Base-by-base conservation (phyloP, 306 rosid genomes). In the Castanopsis chinensis region DNA sequence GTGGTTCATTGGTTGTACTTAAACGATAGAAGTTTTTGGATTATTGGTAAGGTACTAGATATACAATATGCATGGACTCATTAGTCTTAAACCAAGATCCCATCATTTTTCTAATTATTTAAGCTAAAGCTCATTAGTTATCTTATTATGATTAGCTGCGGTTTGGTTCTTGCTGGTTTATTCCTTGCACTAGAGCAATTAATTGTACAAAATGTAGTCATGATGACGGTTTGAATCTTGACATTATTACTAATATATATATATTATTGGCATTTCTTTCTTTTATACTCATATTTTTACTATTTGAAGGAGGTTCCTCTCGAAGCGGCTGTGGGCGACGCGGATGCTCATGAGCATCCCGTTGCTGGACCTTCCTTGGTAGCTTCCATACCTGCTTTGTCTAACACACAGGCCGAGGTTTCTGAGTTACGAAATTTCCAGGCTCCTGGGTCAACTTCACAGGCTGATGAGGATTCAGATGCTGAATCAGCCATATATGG, bases 351-450 rank as follows among this genome's bases (percentile, higher is more conserved):
- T 67, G 17, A 35, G 37, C 4, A 72, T 43, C 19, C 78, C 25
- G 54, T 10, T 11, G 63, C 73, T 27, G 61, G 75, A 20, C 51
- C 71, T 15, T 45, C 73, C 20, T 70, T 11, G 17, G 53, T 4
- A 49, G 53, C 53, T 11, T 49, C 53, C 53, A 12, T 25, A 18
- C 30, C 71, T 58, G 2, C 57, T n/a, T 71, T 45, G 60, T 28
- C 80, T 5, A 76, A 76, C 41, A 13, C 56, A 17, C 71, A 21
- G 83, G 80, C 19, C 21, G 55, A 20, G 56, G 65, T 49, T 52
- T 20, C 10, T 10, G 17, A 32, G 28, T 17, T 28, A 17, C 55
- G 41, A 77, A 54, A 17, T 49, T 37, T 49, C 7, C 58, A 64
- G 68, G 37, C 32, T 23, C 5, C 20, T 19, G 55, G 49, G 11